Base-by-base conservation (phyloP, 495 filamentous ascomycete species). In the Cairneyella variabilis region DNA sequence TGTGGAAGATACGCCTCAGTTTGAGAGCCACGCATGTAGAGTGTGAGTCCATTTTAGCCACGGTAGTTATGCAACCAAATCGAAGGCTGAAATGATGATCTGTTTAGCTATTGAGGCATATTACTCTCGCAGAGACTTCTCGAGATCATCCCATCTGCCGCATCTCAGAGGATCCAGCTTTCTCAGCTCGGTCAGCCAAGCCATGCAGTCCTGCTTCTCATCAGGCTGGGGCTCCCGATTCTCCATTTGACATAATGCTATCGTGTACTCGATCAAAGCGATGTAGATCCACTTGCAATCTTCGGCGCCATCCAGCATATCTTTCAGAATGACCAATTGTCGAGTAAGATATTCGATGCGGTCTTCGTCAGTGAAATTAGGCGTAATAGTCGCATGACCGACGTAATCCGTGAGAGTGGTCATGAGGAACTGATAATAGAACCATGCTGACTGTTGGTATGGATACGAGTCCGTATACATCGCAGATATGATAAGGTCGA, bases 391-490 rank as follows among this genome's bases (percentile, higher is more conserved):
- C n/a, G 70, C 65, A 32, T 59, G 55, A 10, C 58, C 58, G 11
- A 64, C 57, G 38, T 50, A 70, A 61, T 48, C 69, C 54, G 66
- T 71, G 47, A 67, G 73, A 70, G 72, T 85, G 65, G 71, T 79
- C 70, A 96, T 83, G 51, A 96, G 66, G 63, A 81, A 92, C 53
- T 88, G 84, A 62, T 97, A 89, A 66, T 97, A 99, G 67, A 91
- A 96, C 95, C 95, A 99, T 12, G 96, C 71, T 9, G 89, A 91
- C 60, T 96, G 91, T 64, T 96, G 90, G 54, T 90, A 86, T 17
- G 61, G 61, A 39, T 64, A 59, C 5, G 91, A 88, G 58, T 95
- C 92, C 14, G 90, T 90, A 47, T 82, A 83, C 37, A 97, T 78
- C 0, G 86, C 91, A 44, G 82, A 76, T 49, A 85, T 79, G 27